A percentile compares a stretch with the other conserved stretches of the same genome.
phyloP scores from a whole-genome alignment of 2,329 filamentous ascomycete species.

The Exophiala dermatitidis region DNA sequence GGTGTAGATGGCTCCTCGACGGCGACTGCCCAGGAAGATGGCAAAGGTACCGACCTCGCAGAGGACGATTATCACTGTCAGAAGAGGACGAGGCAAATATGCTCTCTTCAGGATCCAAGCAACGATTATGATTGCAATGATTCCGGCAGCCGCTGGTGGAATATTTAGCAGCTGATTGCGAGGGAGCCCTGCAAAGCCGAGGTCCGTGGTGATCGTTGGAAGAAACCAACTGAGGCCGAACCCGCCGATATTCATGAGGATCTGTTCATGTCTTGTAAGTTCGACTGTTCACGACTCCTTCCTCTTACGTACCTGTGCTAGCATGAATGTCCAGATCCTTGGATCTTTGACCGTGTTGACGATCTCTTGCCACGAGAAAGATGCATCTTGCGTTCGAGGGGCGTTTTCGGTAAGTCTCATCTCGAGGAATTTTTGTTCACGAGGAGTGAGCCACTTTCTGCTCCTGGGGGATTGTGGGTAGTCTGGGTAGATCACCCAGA shows the following conservation, averaged over 20 bases:
- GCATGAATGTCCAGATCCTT: constrained; percentile 41
- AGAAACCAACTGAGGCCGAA: neutral
- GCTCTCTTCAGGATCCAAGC: constrained; percentile 41
- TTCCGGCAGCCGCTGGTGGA: constrained; percentile 39
- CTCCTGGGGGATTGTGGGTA: constrained; percentile 36
- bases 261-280: constrained; percentile 39
- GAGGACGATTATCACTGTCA: constrained; percentile 40
- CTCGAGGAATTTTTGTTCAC: constrained; percentile 45
- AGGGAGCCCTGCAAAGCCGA: neutral
- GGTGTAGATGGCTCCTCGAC: constrained; percentile 40
- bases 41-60: constrained; percentile 42
- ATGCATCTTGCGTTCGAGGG: constrained; percentile 35
- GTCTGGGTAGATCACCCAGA: constrained; percentile 39
- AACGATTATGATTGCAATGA: constrained; percentile 35
- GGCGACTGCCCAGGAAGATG: constrained; percentile 42
- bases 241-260: constrained; percentile 36
- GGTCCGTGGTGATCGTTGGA: neutral
- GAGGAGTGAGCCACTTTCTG: constrained; percentile 42
- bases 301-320: constrained; percentile 39
- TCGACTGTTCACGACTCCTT: constrained; percentile 43
- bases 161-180: constrained; percentile 45
- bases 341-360: constrained; percentile 36
- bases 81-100: constrained; percentile 40
- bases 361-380: constrained; percentile 39
- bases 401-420: constrained; percentile 40